phyloP scores from a whole-genome alignment of 352 stramenopile species.

The Phytopythium helicoides region DNA sequence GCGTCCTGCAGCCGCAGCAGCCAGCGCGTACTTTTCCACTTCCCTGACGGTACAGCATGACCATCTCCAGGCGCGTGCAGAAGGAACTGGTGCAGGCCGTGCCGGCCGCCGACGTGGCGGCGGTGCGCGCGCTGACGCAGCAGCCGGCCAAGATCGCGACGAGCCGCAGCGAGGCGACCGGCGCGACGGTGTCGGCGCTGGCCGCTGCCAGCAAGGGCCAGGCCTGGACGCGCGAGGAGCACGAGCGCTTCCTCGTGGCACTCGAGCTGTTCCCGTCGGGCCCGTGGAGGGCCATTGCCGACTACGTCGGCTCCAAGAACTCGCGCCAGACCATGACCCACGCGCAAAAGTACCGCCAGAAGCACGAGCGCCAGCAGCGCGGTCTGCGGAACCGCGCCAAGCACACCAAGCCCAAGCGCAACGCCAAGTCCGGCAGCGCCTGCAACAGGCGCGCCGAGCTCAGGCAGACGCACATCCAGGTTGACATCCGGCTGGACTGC shows the following conservation, averaged over 20 bases:
- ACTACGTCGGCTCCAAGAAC: conserved; percentile 61
- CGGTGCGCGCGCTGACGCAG: conserved; percentile 24
- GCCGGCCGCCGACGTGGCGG: conserved; percentile 19
- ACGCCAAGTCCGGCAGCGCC: background rate
- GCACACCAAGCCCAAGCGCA: conserved; percentile 14
- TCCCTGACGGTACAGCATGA: conserved; percentile 21
- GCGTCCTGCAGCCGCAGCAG: no score
- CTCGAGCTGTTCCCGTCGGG: conserved; percentile 55
- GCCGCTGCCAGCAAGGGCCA: conserved; percentile 55
- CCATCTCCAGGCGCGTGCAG: conserved; percentile 59
- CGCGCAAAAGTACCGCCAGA: conserved; percentile 92
- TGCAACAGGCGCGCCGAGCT: conserved; percentile 4
- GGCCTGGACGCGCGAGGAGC: conserved; percentile 50
- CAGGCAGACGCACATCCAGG: conserved; percentile 2
- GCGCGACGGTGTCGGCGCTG: conserved; percentile 13
- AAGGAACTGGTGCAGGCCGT: conserved; percentile 47
- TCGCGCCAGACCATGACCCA: conserved; percentile 93
- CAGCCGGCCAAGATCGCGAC: conserved; percentile 1
- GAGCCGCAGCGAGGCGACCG: conserved; percentile 7
- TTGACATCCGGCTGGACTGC: background rate
- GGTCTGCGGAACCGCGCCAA: conserved; percentile 42
- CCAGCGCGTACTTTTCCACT: conserved; percentile 25
- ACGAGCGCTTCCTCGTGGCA: conserved; percentile 55
- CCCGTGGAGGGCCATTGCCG: conserved; percentile 60
- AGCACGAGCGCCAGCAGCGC: conserved; percentile 52